These are phyloP conservation scores for Orbilia brochopaga DNA, from an alignment of 2,329 filamentous ascomycete genomes.

Conservation along the genomic window DNA sequence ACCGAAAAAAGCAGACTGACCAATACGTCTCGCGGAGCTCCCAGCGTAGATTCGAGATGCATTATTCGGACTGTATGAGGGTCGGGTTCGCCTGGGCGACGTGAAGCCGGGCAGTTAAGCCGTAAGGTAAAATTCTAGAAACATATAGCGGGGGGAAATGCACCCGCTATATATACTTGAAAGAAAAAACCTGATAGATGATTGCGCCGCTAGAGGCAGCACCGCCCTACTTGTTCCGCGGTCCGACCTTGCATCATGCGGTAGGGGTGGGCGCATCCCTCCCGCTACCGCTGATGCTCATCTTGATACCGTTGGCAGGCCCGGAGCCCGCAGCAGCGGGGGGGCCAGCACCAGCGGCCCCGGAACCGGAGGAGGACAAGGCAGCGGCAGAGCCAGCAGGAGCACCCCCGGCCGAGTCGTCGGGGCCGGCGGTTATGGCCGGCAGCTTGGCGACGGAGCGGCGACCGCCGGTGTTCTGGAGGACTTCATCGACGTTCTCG, in stretches of 20 bases:
- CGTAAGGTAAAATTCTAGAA: too few species aligned
- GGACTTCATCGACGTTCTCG: conserved; percentile 63
- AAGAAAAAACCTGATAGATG: neutral
- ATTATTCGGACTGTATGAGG: too few species aligned
- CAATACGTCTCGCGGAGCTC: too few species aligned
- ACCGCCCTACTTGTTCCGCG: neutral
- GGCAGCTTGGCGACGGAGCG: conserved; percentile 28
- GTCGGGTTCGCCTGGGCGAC: too few species aligned
- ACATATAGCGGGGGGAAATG: too few species aligned
- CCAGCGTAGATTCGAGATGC: too few species aligned
- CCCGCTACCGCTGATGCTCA: conserved; percentile 45
- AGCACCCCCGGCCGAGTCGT: conserved; percentile 4
- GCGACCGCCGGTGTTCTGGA: conserved; percentile 55
- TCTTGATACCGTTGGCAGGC: conserved; percentile 42
- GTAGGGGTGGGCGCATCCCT: conserved; percentile 40
- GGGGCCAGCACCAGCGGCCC: neutral
- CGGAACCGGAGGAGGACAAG: too few species aligned
- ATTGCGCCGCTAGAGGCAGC: neutral
- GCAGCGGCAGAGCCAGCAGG: conserved; percentile 10
- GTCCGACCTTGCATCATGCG: conserved; percentile 7
- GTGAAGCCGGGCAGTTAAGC: too few species aligned
- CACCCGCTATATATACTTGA: too few species aligned
- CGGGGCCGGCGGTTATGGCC: conserved; percentile 20
- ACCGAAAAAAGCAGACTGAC: too few species aligned
- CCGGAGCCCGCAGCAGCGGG: conserved; percentile 17